A percentile compares a stretch with the other conserved stretches of the same genome.
phyloP scores from a whole-genome alignment of 2,329 filamentous ascomycete species.

The Fusarium sambucinum region DNA sequence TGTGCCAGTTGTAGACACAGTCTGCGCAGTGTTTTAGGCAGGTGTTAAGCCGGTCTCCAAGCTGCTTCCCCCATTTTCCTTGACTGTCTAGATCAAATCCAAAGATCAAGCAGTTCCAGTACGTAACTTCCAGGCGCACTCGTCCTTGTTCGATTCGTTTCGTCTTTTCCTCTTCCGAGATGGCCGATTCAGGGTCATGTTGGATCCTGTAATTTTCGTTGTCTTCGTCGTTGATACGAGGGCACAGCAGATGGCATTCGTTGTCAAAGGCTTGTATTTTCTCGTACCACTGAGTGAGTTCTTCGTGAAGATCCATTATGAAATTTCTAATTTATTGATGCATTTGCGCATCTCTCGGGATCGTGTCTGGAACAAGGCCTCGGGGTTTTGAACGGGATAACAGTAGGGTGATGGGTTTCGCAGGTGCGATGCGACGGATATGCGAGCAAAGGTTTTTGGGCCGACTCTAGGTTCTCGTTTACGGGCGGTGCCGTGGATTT shows the following conservation, averaged over 20 bases:
- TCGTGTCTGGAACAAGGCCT: constrained; percentile 15
- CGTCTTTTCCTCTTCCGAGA: constrained; percentile 64
- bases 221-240: constrained; percentile 72
- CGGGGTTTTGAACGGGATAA: constrained; percentile 5
- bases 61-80: constrained; percentile 70
- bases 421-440: not conserved
- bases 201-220: constrained; percentile 66
- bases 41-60: constrained; percentile 67
- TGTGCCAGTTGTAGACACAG: constrained; percentile 81
- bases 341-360: constrained; percentile 41
- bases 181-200: constrained; percentile 64
- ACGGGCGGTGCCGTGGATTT: not conserved
- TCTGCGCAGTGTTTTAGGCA: constrained; percentile 74
- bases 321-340: constrained; percentile 29
- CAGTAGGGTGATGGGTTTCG: not conserved
- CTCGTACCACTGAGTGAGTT: constrained; percentile 59
- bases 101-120: constrained; percentile 76
- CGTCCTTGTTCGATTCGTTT: constrained; percentile 67
- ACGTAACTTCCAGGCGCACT: constrained; percentile 70
- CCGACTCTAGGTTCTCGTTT: not conserved
- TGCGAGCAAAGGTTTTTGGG: not conserved
- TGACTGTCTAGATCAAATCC: constrained; percentile 73
- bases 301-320: constrained; percentile 57
- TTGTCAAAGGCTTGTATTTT: constrained; percentile 58
- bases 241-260: constrained; percentile 76